phyloP scores from a whole-genome alignment of 1,284 basidiomycete species.

The Neolentinus lepideus region DNA sequence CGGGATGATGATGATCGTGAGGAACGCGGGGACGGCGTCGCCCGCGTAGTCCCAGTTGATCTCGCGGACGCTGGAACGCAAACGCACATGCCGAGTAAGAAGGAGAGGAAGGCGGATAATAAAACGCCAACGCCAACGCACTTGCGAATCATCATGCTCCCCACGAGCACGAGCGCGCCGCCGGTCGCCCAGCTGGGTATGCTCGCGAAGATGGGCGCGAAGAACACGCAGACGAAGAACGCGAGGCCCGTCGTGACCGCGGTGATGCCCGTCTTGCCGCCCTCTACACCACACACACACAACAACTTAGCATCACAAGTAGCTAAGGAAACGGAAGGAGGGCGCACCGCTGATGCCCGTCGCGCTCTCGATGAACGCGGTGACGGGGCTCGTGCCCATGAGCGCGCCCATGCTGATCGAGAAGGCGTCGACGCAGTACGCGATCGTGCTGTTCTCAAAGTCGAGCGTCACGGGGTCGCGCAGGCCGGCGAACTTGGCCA shows the following conservation, averaged over 20 bases:
- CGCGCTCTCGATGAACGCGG: constrained; percentile 82
- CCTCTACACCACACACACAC: constrained; percentile 46
- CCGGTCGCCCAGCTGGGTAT: constrained; percentile 89
- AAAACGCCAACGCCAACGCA: too few species aligned
- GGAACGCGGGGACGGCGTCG: constrained; percentile 80
- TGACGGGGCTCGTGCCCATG: constrained; percentile 83
- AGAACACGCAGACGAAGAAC: constrained; percentile 87
- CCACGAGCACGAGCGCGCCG: constrained; percentile 81
- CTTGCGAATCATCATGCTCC: constrained; percentile 87
- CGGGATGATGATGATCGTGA: constrained; percentile 73
- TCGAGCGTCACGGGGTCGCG: constrained; percentile 82
- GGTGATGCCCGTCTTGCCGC: constrained; percentile 84
- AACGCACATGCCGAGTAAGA: too few species aligned
- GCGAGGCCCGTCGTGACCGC: constrained; percentile 69
- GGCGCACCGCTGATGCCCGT: constrained; percentile 62
- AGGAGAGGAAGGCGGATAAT: too few species aligned
- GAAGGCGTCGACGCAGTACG: constrained; percentile 81
- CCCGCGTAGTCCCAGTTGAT: constrained; percentile 90
- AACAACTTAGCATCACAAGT: not conserved
- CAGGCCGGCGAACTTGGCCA: constrained; percentile 89
- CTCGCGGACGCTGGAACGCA: constrained; percentile 53
- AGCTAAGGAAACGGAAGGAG: not conserved
- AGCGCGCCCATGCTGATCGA: constrained; percentile 78
- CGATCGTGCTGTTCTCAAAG: constrained; percentile 82
- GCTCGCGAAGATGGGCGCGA: constrained; percentile 84